Evolutionary conservation across 2,329 filamentous ascomycete species (phyloP).

Genomic region (Pseudodiploospora longispora): DNA sequence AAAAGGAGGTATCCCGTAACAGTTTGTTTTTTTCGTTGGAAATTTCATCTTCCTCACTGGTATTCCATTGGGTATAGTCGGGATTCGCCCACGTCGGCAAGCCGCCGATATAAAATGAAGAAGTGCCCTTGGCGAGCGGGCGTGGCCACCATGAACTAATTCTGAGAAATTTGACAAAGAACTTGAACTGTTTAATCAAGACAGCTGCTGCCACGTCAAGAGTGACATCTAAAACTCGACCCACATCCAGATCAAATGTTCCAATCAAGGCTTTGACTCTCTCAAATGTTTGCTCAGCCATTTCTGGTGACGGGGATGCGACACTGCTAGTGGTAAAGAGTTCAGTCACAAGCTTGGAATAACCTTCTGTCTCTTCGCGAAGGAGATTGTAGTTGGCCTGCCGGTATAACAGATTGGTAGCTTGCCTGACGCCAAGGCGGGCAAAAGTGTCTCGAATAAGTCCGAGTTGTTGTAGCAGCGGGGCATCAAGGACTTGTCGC

Average conservation of each 20-base stretch:
- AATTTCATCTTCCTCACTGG: slow-evolving; percentile 61
- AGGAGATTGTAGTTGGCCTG: slow-evolving; percentile 96
- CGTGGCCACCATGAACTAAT: slow-evolving; percentile 96
- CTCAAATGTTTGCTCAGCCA: slow-evolving; percentile 80
- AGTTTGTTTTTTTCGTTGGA: slow-evolving; percentile 48
- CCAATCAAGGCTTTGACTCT: slow-evolving; percentile 90
- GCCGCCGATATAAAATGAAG: slow-evolving; percentile 47
- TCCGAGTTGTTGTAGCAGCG: slow-evolving; percentile 65
- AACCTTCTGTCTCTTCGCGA: slow-evolving; percentile 92
- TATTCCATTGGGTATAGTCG: slow-evolving; percentile 53
- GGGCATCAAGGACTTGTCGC: slow-evolving; percentile 75
- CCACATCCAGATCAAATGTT: slow-evolving; percentile 94
- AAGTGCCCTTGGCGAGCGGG: slow-evolving; percentile 36
- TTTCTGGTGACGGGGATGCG: slow-evolving; percentile 63
- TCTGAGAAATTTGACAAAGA: slow-evolving; percentile 88
- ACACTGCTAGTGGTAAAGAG: slow-evolving; percentile 81
- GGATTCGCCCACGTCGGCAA: slow-evolving; percentile 84
- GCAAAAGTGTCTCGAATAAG: slow-evolving; percentile 80
- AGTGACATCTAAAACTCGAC: slow-evolving; percentile 86
- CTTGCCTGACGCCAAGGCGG: slow-evolving; percentile 76
- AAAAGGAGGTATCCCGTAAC: slow-evolving; percentile 67
- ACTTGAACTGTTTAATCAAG: slow-evolving; percentile 84
- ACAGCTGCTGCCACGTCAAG: slow-evolving; percentile 92
- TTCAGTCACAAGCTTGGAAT: slow-evolving; percentile 91
- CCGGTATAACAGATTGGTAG: slow-evolving; percentile 87